Base-by-base conservation (phyloP, 352 stramenopile genomes). In the Phytophthora fragariaefolia region DNA sequence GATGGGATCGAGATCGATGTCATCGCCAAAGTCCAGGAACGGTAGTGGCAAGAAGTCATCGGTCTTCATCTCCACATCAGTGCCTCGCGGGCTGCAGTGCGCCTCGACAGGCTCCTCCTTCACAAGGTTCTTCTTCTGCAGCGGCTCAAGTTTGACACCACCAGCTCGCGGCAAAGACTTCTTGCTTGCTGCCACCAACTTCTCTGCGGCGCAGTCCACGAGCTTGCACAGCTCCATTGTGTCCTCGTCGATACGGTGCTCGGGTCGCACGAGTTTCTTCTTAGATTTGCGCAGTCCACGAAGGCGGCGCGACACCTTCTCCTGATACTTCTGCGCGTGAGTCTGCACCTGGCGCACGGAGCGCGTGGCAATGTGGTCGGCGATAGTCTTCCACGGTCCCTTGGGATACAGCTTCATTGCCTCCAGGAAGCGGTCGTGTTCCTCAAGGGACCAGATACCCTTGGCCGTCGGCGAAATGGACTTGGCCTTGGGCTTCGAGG, bases 291-390 rank as follows among this genome's bases (percentile, higher is more conserved):
- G 80, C 15, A 91, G 69, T 6, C 83, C 83, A 20, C 83, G 83
- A 49, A 87, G 63, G 15, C 82, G 80, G 15, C 84, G 80, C 32
- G 79, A 82, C 24, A 92, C 74, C 47, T 92, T 92, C 56, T 92
- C 80, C 47, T 91, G 82, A 46, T 90, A 92, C 67, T 92, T 92
- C 26, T 92, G 84, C n/a, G 82, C 82, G 66, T 92, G 84, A 6
- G 82, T 91, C 58, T 92, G 84, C 65, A 89, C 82, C 48, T 92
- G 84, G 13, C 79, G 70, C 67, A 89, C 82, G 1, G 82, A 90
- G 8, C 84, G 82, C 38, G 84, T 92, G 28, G 64, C 77, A 57
- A 92, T 88, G 64, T 89, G 77, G 62, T 89, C 82, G 10, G 84
- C 84, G 23, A 92, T 89, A 7, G 78, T 69, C 58, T 90, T 90